A percentile compares a stretch with the other conserved stretches of the same genome.
Evolutionary conservation across 2,329 filamentous ascomycete species (phyloP).

Genomic region (Penicillium sclerotiorum): DNA sequence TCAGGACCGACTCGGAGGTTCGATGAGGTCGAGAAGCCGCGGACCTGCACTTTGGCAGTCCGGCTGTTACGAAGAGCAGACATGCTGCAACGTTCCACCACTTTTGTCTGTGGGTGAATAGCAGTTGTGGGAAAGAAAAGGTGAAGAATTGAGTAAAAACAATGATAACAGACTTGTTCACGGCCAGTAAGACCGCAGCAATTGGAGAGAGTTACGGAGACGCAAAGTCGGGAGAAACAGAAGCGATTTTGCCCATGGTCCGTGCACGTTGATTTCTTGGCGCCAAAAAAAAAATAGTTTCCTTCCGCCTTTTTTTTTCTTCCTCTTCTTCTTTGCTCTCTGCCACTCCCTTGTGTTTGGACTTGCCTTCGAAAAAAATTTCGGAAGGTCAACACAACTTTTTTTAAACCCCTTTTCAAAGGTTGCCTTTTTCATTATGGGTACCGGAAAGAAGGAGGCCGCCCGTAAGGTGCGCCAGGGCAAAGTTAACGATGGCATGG

Average conservation of each 20-base stretch:
- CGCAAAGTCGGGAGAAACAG: slow-evolving; percentile 31
- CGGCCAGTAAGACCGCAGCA: slow-evolving; percentile 7
- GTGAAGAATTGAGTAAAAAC: neutral
- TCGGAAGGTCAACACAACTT: slow-evolving; percentile 26
- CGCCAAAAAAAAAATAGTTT: slow-evolving; percentile 37
- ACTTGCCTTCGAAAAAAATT: slow-evolving; percentile 31
- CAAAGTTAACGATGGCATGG: slow-evolving; percentile 82
- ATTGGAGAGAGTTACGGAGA: slow-evolving; percentile 21
- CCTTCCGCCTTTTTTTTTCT: slow-evolving; percentile 31
- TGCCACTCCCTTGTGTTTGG: slow-evolving; percentile 31
- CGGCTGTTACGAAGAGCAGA: slow-evolving; percentile 41
- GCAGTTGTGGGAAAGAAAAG: neutral
- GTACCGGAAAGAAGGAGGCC: slow-evolving; percentile 88
- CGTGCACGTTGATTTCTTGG: slow-evolving; percentile 40
- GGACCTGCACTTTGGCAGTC: slow-evolving; percentile 41
- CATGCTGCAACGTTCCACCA: slow-evolving; percentile 28
- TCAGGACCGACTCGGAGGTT: slow-evolving; percentile 62
- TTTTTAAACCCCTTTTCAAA: slow-evolving; percentile 20
- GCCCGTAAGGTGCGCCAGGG: slow-evolving; percentile 81
- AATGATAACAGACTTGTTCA: too few relatives aligned
- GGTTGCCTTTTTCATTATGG: slow-evolving; percentile 61
- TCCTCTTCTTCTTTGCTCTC: slow-evolving; percentile 33
- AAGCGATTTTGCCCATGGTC: slow-evolving; percentile 44
- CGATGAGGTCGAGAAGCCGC: slow-evolving; percentile 43
- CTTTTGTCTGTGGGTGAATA: neutral